Conservation (phyloP, 2,329 filamentous ascomycete species). For the Parasarocladium wereldwijsianum region DNA sequence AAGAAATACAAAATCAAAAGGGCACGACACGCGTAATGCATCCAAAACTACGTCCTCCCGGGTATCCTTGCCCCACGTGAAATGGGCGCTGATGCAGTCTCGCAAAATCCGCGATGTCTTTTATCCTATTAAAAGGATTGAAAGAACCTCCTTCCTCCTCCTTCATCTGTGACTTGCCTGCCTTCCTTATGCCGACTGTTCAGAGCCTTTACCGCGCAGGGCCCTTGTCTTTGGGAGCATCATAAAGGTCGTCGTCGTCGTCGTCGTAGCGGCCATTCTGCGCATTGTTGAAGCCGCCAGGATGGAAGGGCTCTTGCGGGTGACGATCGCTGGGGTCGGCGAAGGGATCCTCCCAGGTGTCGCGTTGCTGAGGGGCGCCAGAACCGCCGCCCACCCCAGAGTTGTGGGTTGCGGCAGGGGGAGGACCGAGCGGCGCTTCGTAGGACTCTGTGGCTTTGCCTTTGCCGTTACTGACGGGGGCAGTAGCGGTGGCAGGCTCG, state of each 20-base stretch:
- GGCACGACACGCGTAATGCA: no score
- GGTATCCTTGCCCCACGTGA: no score
- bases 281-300: slow-evolving; percentile 6
- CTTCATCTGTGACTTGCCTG: no score
- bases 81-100: no score
- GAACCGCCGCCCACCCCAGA: background rate
- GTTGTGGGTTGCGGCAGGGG: slow-evolving; percentile 1
- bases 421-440: slow-evolving; percentile 4
- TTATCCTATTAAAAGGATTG: no score
- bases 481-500: slow-evolving; percentile 6
- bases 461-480: slow-evolving; percentile 14
- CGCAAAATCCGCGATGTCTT: no score
- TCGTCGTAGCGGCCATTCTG: background rate
- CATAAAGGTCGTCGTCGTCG: slow-evolving; percentile 4
- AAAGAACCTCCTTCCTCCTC: no score
- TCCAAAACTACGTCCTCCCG: no score
- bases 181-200: no score
- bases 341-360: slow-evolving; percentile 19
- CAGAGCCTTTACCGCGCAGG: no score
- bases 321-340: slow-evolving; percentile 15
- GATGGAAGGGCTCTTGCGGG: slow-evolving; percentile 22
- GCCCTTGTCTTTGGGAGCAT: slow-evolving; percentile 1
- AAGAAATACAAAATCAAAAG: no score
- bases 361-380: slow-evolving; percentile 1
- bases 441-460: slow-evolving; percentile 19